These are phyloP conservation scores for Diplodia seriata DNA, from an alignment of 2,329 filamentous ascomycete species.

Conservation along the genomic window DNA sequence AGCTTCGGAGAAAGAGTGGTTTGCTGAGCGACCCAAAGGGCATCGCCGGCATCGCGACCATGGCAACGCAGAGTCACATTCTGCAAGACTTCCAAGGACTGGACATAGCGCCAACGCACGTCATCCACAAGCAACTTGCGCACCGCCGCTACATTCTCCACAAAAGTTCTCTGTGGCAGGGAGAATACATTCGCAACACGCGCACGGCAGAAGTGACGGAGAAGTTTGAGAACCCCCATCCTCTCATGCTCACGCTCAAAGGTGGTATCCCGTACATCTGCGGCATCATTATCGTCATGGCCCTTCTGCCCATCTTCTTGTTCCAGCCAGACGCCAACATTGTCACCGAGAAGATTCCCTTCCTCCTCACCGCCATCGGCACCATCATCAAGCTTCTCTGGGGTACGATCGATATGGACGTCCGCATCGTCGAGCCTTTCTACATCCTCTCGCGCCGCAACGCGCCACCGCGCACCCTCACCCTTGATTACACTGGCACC, in stretches of 20 bases:
- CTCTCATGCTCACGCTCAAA: constrained; percentile 68
- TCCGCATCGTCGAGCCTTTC: constrained; percentile 78
- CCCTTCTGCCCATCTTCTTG: constrained; percentile 66
- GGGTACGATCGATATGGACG: constrained; percentile 71
- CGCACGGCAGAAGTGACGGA: constrained; percentile 57
- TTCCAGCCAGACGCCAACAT: constrained; percentile 62
- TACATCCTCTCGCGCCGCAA: constrained; percentile 72
- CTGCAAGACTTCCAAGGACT: constrained; percentile 76
- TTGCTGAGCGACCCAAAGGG: constrained; percentile 73
- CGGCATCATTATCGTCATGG: constrained; percentile 63
- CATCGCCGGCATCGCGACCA: constrained; percentile 75
- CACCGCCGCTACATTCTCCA: constrained; percentile 71
- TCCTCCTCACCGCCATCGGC: constrained; percentile 69
- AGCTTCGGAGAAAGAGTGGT: constrained; percentile 69
- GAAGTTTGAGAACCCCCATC: constrained; percentile 62
- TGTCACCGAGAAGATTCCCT: constrained; percentile 68
- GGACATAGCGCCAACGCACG: constrained; percentile 69
- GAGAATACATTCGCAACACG: constrained; percentile 59
- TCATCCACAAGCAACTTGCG: constrained; percentile 73
- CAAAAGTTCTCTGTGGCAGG: constrained; percentile 73
- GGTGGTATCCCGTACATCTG: constrained; percentile 68
- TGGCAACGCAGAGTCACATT: constrained; percentile 77
- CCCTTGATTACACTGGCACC: constrained; percentile 75
- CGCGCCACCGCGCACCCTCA: constrained; percentile 69
- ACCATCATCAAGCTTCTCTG: constrained; percentile 72